Evolutionary conservation across 2,329 filamentous ascomycete genomes (phyloP).

Genomic region (Incumbomyces lentus): DNA sequence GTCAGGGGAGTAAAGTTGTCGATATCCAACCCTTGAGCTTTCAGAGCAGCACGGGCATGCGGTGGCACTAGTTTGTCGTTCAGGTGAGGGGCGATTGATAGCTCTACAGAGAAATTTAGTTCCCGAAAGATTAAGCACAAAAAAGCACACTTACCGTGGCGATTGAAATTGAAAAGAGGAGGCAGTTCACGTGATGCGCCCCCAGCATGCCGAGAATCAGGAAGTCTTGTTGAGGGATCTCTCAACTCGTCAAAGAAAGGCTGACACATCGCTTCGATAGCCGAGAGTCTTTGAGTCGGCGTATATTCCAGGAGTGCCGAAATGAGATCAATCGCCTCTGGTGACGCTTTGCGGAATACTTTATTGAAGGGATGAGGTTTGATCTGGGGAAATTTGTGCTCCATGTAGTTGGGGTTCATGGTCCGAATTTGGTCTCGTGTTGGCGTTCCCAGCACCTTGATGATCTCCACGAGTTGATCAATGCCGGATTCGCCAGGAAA

Average conservation of each 20-base stretch:
- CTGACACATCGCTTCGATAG: conserved; percentile 94
- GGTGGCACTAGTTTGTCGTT: conserved; percentile 80
- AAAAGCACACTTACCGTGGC: conserved; percentile 59
- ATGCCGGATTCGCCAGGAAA: conserved; percentile 98
- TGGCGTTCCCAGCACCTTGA: conserved; percentile 94
- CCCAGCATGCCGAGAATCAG: conserved; percentile 84
- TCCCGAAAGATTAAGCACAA: not conserved
- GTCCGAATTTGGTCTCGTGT: conserved; percentile 97
- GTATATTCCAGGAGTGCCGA: conserved; percentile 92
- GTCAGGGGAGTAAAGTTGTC: conserved; percentile 85
- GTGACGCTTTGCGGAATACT: conserved; percentile 94
- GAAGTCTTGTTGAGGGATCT: conserved; percentile 80
- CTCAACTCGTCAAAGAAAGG: conserved; percentile 97
- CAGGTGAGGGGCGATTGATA: conserved; percentile 84
- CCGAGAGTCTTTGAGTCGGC: conserved; percentile 84
- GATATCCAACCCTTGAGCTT: conserved; percentile 73
- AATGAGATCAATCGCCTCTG: conserved; percentile 88
- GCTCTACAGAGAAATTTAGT: conserved; percentile 48
- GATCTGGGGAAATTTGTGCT: conserved; percentile 99
- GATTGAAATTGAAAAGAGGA: conserved; percentile 82
- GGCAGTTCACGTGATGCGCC: conserved; percentile 73
- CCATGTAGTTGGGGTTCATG: conserved; percentile 99
- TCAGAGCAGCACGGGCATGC: conserved; percentile 66
- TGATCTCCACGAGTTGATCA: conserved; percentile 96
- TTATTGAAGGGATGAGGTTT: conserved; percentile 99